Evolutionary conservation across 2,329 filamentous ascomycete species (phyloP).

Genomic region (Colletotrichum brevisporum): DNA sequence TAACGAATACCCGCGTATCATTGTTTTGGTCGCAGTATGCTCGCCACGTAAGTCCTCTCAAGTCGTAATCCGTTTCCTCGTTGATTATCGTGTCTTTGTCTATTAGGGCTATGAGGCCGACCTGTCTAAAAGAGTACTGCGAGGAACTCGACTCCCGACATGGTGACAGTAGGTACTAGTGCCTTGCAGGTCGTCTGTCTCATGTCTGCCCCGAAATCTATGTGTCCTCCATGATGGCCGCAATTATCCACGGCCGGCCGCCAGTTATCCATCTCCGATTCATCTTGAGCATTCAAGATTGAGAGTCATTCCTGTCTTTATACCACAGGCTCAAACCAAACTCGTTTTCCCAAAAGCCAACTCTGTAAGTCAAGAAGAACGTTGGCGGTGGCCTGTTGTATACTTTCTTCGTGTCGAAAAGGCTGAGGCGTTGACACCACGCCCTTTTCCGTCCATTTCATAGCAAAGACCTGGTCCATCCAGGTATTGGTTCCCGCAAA

Average conservation of each 20-base stretch:
- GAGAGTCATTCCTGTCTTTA: background rate
- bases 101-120: too few relatives aligned
- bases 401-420: background rate
- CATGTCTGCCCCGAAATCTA: background rate
- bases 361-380: slow-evolving; percentile 7
- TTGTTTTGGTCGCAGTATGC: too few relatives aligned
- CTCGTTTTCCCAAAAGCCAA: background rate
- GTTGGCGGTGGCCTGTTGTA: background rate
- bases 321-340: background rate
- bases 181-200: too few relatives aligned
- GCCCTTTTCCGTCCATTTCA: background rate
- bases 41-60: too few relatives aligned
- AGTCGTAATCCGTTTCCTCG: background rate
- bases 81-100: too few relatives aligned
- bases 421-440: background rate
- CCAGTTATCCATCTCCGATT: background rate
- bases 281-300: background rate
- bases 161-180: too few relatives aligned
- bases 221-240: background rate
- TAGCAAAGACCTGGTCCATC: slow-evolving; percentile 10
- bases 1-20: too few relatives aligned
- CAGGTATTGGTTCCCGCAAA: background rate
- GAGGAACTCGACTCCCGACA: too few relatives aligned
- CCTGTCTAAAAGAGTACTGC: too few relatives aligned
- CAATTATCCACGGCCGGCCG: background rate